These are phyloP conservation scores for Oryza longistaminata DNA, from an alignment of 176 grass and related monocot species.

Conservation along the genomic window DNA sequence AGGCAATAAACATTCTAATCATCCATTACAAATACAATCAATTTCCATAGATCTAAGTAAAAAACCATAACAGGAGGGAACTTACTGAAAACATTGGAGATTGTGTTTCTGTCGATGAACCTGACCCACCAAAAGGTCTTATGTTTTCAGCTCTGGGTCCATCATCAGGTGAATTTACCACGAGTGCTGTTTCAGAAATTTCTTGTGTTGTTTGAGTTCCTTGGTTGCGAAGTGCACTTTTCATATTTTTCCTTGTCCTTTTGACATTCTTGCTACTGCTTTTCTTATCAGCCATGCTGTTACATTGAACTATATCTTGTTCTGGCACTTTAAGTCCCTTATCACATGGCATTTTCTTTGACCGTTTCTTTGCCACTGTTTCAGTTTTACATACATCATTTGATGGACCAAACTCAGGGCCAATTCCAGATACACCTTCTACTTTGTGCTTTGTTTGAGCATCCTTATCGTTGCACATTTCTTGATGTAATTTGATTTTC, in stretches of 20 bases:
- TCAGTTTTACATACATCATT: conserved; percentile 24
- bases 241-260: conserved; percentile 11
- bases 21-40: no score
- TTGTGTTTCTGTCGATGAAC: neutral
- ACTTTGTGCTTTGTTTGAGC: conserved; percentile 9
- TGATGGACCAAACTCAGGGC: conserved; percentile 22
- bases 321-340: neutral
- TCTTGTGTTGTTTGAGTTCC: conserved; percentile 34
- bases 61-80: neutral
- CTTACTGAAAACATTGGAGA: conserved; percentile 9
- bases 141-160: conserved; percentile 12
- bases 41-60: neutral
- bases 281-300: conserved; percentile 11
- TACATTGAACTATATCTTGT: conserved; percentile 25
- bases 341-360: conserved; percentile 25
- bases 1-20: no score
- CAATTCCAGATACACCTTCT: conserved; percentile 24
- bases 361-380: conserved; percentile 5
- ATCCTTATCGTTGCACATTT: conserved; percentile 19
- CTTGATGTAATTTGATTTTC: conserved; percentile 23
- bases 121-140: conserved; percentile 16
- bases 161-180: conserved; percentile 10
- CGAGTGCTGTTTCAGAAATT: neutral
- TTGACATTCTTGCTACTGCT: conserved; percentile 13
- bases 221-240: neutral